Base-by-base conservation (phyloP, 495 filamentous ascomycete genomes). In the Aspergillus egyptiacus region DNA sequence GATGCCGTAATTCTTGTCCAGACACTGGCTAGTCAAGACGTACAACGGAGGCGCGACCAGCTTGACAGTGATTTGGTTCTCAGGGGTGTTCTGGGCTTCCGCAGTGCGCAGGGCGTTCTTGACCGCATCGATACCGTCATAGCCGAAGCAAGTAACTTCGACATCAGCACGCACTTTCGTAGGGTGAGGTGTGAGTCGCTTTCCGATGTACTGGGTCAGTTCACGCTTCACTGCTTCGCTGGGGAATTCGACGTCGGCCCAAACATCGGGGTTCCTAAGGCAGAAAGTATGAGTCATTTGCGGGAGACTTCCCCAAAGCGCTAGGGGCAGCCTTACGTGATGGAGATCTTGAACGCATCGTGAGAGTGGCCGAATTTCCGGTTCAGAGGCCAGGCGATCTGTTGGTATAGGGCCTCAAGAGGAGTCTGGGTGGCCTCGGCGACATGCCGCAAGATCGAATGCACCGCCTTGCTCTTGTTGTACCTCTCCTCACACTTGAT, bases 391-490 rank as follows among this genome's bases (percentile, higher is more conserved):
- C 93, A 98, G 35, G 81, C 91, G 70, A 98, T 96, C 53, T 75
- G 83, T 76, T 91, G 80, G 68, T 98, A 97, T 44, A 98, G 81
- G 33, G 79, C 75, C 75, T 96, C 89, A 63, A 98, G 93, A 13
- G 93, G 91, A 18, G 84, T 89, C 64, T 84, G 82, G 23, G 90
- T 95, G 70, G 95, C 96, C 76, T 98, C 93, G 43, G 93, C 91
- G 35, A 97, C 93, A 64, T 98, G 93, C 54, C 93, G 82, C 83
- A 97, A 86, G 66, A 98, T 97, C 3, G 86, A 91, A 71, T 97
- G 91, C 42, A 97, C 93, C 74, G 95, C 91, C 75, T 98, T 98
- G 76, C 86, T 87, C 81, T 98, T 98, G 80, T 98, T 98, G 76
- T 96, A 98, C 30, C 93, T 81, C 72, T 98, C 93, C 64, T 98